A percentile compares a stretch with the other conserved stretches of the same genome.
Conservation (phyloP, 2,329 filamentous ascomycete species). For the Aspergillus tubingensis region DNA sequence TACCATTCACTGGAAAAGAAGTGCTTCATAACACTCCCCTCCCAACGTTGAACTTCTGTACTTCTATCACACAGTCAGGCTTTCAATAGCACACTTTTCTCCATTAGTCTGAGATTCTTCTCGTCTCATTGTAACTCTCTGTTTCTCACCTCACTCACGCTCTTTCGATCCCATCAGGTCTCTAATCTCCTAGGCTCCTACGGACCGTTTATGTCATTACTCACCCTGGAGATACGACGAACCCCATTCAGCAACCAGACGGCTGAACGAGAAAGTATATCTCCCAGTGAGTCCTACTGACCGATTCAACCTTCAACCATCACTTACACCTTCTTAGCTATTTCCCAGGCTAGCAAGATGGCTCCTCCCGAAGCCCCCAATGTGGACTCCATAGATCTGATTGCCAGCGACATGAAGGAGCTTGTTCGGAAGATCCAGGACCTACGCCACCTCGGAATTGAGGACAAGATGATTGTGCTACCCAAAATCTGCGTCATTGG, state of each 20-base stretch:
- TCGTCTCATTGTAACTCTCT: too few relatives aligned
- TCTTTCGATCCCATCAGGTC: too few relatives aligned
- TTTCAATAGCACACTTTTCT: too few relatives aligned
- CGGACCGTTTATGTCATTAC: background rate
- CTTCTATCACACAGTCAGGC: too few relatives aligned
- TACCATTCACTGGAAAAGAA: background rate
- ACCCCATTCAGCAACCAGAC: background rate
- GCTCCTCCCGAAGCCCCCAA: background rate
- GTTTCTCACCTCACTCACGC: too few relatives aligned
- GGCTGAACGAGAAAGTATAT: background rate
- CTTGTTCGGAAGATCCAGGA: conserved; percentile 51
- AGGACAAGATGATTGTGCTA: conserved; percentile 65
- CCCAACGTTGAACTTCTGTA: background rate
- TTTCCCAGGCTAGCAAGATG: conserved; percentile 4
- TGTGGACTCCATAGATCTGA: conserved; percentile 28
- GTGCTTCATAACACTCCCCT: background rate
- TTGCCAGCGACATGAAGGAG: conserved; percentile 38
- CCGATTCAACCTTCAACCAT: background rate
- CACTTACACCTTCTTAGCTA: conserved; percentile 6
- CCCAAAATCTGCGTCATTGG: conserved; percentile 82
- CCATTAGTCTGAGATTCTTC: too few relatives aligned
- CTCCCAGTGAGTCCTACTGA: background rate
- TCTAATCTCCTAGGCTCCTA: too few relatives aligned
- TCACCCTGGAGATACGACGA: background rate
- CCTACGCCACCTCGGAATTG: conserved; percentile 71